Evolutionary conservation across 2,329 filamentous ascomycete genomes (phyloP).

Genomic region (Epicoccum nigrum): DNA sequence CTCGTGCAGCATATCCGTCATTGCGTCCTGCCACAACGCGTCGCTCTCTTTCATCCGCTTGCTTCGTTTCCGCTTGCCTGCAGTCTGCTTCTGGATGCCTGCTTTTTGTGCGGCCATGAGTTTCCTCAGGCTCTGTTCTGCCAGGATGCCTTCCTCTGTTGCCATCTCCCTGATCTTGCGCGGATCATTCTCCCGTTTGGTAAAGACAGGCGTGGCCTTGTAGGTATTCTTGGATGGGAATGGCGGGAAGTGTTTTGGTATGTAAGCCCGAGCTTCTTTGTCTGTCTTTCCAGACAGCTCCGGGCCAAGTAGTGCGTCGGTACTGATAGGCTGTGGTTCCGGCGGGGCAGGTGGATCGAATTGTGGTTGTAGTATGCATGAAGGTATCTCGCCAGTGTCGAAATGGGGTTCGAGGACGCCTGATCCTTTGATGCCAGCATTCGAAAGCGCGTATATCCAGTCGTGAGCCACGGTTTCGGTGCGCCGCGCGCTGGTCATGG

Average conservation of each 20-base stretch:
- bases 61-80: slow-evolving; percentile 50
- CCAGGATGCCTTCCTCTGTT: slow-evolving; percentile 68
- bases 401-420: slow-evolving; percentile 51
- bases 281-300: slow-evolving; percentile 57
- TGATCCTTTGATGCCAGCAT: slow-evolving; percentile 47
- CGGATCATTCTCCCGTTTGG: slow-evolving; percentile 64
- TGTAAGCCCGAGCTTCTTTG: slow-evolving; percentile 57
- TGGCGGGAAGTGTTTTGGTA: slow-evolving; percentile 65
- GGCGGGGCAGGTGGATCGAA: slow-evolving; percentile 51
- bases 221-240: slow-evolving; percentile 71
- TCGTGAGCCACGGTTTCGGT: slow-evolving; percentile 63
- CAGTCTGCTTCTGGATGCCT: slow-evolving; percentile 48
- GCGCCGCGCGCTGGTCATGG: slow-evolving; percentile 64
- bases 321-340: slow-evolving; percentile 50
- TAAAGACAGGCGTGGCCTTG: slow-evolving; percentile 64
- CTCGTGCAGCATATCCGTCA: slow-evolving; percentile 57
- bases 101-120: slow-evolving; percentile 58
- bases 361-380: slow-evolving; percentile 46
- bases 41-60: slow-evolving; percentile 52
- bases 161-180: slow-evolving; percentile 66
- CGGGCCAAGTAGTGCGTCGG: slow-evolving; percentile 58
- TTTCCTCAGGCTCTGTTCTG: slow-evolving; percentile 68
- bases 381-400: slow-evolving; percentile 47
- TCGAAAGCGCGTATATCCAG: slow-evolving; percentile 61
- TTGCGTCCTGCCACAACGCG: slow-evolving; percentile 62